phyloP scores from a whole-genome alignment of 2,329 filamentous ascomycete species.

The Penicillium sp. region DNA sequence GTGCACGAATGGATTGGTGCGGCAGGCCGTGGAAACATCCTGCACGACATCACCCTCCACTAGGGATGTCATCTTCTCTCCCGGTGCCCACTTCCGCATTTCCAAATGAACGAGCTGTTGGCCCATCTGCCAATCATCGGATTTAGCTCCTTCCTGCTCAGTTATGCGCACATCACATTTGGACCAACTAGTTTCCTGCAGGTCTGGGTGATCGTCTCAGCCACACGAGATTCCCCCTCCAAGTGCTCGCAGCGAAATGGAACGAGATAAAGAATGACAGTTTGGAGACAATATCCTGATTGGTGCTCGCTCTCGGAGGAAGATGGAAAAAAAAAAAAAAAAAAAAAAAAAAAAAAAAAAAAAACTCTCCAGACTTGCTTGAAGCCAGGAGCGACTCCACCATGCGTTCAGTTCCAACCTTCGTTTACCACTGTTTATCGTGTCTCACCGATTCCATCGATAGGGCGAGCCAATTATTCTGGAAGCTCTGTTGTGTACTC shows the following conservation, averaged over 20 bases:
- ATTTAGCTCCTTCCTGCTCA: conserved; percentile 25
- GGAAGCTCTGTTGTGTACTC: conserved; percentile 27
- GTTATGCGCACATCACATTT: conserved; percentile 30
- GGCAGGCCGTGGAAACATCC: conserved; percentile 28
- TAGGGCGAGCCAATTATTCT: conserved; percentile 26
- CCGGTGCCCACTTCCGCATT: conserved; percentile 19
- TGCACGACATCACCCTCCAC: conserved; percentile 28
- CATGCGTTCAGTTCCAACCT: conserved; percentile 17
- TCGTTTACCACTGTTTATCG: conserved; percentile 22
- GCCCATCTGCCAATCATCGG: conserved; percentile 22
- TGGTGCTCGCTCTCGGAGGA: not conserved
- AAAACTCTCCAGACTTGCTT: conserved; percentile 1
- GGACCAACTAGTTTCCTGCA: conserved; percentile 39
- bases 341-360: conserved; percentile 6
- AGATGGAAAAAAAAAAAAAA: not conserved
- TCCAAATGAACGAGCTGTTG: conserved; percentile 17
- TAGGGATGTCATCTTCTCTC: conserved; percentile 16
- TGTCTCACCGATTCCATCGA: conserved; percentile 21
- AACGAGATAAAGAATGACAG: conserved; percentile 12
- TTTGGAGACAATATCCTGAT: conserved; percentile 2
- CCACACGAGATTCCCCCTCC: conserved; percentile 24
- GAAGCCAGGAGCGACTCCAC: not conserved
- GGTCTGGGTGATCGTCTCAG: conserved; percentile 32
- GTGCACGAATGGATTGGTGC: conserved; percentile 28
- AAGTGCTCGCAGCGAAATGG: not conserved